Percentiles rank a stretch among this genome's conserved stretches.
phyloP scores from a whole-genome alignment of 371 early-diverging fungal species.

The Mortierella sp. region DNA sequence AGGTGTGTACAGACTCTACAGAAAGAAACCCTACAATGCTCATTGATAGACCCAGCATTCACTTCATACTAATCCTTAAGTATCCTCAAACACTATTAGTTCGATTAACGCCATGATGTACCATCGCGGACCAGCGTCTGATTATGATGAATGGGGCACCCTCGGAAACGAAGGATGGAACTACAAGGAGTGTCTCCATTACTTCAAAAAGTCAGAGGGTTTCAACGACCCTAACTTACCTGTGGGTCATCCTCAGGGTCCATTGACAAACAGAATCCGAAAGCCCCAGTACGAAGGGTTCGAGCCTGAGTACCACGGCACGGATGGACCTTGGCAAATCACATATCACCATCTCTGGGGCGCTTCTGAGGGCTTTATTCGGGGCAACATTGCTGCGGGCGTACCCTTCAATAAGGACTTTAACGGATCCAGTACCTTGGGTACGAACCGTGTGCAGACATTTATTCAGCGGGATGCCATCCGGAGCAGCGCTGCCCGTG shows the following conservation, averaged over 20 bases:
- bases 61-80: background rate
- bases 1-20: background rate
- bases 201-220: slow-evolving; percentile 52
- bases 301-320: slow-evolving; percentile 50
- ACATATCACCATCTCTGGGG: slow-evolving; percentile 39
- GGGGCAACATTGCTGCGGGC: slow-evolving; percentile 36
- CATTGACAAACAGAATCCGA: slow-evolving; percentile 28
- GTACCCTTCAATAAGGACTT: slow-evolving; percentile 51
- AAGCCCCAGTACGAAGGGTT: slow-evolving; percentile 35
- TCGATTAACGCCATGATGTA: slow-evolving; percentile 59
- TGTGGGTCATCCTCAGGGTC: slow-evolving; percentile 37
- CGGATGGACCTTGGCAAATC: slow-evolving; percentile 49
- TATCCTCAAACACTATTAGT: background rate
- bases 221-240: slow-evolving; percentile 44
- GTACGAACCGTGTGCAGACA: slow-evolving; percentile 47
- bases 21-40: no score
- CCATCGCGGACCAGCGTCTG: slow-evolving; percentile 53
- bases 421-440: slow-evolving; percentile 43
- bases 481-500: slow-evolving; percentile 49
- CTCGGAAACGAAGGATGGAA: slow-evolving; percentile 53
- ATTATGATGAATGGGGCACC: slow-evolving; percentile 45
- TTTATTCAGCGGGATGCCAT: slow-evolving; percentile 47
- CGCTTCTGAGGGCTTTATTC: slow-evolving; percentile 24
- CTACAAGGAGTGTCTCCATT: slow-evolving; percentile 46
- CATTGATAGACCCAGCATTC: background rate